phyloP scores from a whole-genome alignment of 2,329 filamentous ascomycete species.

The Aspergillus sp. region DNA sequence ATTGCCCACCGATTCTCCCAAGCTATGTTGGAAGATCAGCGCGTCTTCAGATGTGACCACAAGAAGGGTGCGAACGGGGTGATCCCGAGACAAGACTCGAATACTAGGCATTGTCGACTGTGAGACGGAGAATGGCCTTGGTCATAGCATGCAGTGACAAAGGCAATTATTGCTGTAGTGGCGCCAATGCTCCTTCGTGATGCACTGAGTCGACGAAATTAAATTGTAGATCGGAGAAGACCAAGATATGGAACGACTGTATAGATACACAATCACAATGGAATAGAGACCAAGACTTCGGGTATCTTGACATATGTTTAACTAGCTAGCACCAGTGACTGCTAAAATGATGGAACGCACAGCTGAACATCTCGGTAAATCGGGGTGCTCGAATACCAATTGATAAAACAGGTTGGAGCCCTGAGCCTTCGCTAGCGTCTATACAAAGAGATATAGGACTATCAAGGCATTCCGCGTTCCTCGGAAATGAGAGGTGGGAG shows the following conservation, averaged over 20 bases:
- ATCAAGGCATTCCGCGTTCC: neutral
- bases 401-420: neutral
- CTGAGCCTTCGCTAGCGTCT: neutral
- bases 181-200: neutral
- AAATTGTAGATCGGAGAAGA: neutral
- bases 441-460: neutral
- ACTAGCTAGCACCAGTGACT: neutral
- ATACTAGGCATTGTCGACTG: slow-evolving; percentile 54
- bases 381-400: neutral
- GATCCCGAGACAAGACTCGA: slow-evolving; percentile 80
- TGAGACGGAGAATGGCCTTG: neutral
- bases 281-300: neutral
- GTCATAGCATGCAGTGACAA: neutral
- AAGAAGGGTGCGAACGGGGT: slow-evolving; percentile 83
- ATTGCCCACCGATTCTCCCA: slow-evolving; percentile 57
- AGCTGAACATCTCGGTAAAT: neutral
- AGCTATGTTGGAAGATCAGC: slow-evolving; percentile 79
- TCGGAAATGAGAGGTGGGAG: neutral
- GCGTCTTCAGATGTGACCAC: slow-evolving; percentile 77
- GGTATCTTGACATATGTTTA: neutral
- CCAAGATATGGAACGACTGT: neutral
- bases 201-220: neutral
- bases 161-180: neutral
- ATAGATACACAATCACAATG: neutral
- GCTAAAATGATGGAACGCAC: neutral